Evolutionary conservation across 352 stramenopile genomes (phyloP), one percentile per base, ranked within the genome.

Genomic region (Pythium oligandrum): DNA sequence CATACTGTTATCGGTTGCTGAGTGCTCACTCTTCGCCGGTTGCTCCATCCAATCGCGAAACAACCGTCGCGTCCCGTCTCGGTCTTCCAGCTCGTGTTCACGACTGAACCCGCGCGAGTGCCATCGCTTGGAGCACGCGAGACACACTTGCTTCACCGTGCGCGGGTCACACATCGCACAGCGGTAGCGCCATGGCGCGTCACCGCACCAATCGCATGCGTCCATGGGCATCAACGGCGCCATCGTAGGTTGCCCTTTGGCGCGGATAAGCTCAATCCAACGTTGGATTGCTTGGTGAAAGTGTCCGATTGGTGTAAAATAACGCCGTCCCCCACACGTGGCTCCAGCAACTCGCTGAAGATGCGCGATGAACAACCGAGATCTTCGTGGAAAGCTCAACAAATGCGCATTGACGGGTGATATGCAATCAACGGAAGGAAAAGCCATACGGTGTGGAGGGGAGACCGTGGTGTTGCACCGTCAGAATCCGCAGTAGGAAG

Each of bases 61-160:
- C 30, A 44, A 31, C 38, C 56, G 63, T 34, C 50, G 40, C 12
- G 45, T 37, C 30, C 68, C 68, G 2, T 32, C 17, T 31, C 61
- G 62, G 48, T 68, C 66, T 30, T 46, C 53, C 10, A 77, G 51
- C 31, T 50, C 40, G 56, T 79, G 70, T 37, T 66, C 39, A 4
- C 51, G 54, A n/a, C 60, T 67, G 44, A 64, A 62, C 10, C 70
- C 70, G 51, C 70, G 64, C 52, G 67, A 61, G 61, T 79, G 70
- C 70, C 70, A 79, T 2, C 59, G 63, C 44, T 49, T 51, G 4
- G 70, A 49, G 44, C 70, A 79, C 2, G 47, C 53, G 6, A 51
- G 12, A 44, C 70, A 79, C 7, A 75, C 31, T 0, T 42, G 52
- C 50, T 79, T 76, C 6, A 46, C 42, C 33, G 44, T 48, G 1